These are phyloP conservation scores for Coelastrella sp. DNA, from an alignment of 139 green algal species.

Conservation along the genomic window DNA sequence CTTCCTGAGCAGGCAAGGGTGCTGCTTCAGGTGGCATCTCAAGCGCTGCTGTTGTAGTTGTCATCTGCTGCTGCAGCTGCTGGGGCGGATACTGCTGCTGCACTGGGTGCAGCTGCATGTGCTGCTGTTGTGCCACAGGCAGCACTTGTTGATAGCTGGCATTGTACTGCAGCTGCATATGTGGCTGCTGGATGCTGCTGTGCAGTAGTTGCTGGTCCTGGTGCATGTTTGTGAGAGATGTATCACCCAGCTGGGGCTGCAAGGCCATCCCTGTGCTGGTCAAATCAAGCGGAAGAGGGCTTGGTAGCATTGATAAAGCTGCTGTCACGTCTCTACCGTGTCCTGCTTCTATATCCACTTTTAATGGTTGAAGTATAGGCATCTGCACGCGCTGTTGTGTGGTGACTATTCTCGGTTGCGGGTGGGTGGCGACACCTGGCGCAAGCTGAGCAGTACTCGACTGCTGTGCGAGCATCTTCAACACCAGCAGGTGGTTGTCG, in stretches of 20 bases:
- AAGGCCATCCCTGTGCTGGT: background rate
- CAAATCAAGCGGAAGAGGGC: background rate
- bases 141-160: background rate
- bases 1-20: background rate
- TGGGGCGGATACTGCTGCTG: conserved; percentile 13
- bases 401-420: background rate
- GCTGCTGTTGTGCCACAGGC: background rate
- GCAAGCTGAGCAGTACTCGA: background rate
- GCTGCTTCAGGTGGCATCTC: background rate
- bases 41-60: background rate
- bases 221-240: background rate
- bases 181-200: background rate
- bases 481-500: background rate
- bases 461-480: background rate
- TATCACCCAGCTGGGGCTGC: background rate
- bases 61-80: background rate
- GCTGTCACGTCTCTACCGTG: background rate
- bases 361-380: background rate
- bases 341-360: background rate
- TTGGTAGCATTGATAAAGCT: background rate
- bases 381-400: background rate
- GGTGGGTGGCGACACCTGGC: background rate
- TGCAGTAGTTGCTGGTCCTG: background rate
- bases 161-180: background rate
- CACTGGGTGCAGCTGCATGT: background rate